Base-by-base conservation (phyloP, 2,329 filamentous ascomycete species). In the Cytospora chrysosperma region DNA sequence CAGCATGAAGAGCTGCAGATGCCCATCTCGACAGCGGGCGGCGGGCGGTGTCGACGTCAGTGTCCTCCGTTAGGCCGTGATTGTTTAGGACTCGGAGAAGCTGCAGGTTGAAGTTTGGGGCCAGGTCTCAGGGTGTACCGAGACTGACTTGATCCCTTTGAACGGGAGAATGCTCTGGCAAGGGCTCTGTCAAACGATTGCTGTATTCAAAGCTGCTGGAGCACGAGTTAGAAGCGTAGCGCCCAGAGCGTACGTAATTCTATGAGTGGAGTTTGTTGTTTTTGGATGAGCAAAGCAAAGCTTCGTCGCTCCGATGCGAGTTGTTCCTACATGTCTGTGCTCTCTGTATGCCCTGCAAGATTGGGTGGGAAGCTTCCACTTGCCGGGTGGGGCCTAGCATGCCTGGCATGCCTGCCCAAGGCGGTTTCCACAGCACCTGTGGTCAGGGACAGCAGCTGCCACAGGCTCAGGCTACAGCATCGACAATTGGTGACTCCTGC, bases 1-100 rank as follows among this genome's bases (percentile, higher is more conserved):
- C 85, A 88, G 78, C 85, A 88, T 69, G 83, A 85, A 68, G 83
- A 85, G 75, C 81, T 82, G 77, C 83, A 84, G 78, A 81, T 78
- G 74, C 82, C 86, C 86, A 89, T 89, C 76, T 78, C 78, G 68
- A 67, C 66, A 65, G 64, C 63, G 66, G 62, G 56, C 59, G 61
- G 57, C 43, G 63, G 54, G 51, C 47, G 32, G 43, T 54, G 52
- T 64, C 34, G 61, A 64, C 59, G 59, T 66, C 63, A 66, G 50
- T n/a, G 49, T 58, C 60, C 43, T 47, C 37, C 37, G 58, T 34
- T 43, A 40, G 50, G 59, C 59, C 59, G 61, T 61, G 53, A 57
- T 40, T 49, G 34, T 37, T 49, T 55, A 43, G 53, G 59, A 61
- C 51, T 47, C 34, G 59, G 37, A 61, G 54, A 43, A 59, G 64